Percentiles rank a stretch among this genome's conserved stretches.
These are phyloP conservation scores for Kewa caespitosa DNA, from an alignment of 179 eudicot genomes.

Conservation along the genomic window DNA sequence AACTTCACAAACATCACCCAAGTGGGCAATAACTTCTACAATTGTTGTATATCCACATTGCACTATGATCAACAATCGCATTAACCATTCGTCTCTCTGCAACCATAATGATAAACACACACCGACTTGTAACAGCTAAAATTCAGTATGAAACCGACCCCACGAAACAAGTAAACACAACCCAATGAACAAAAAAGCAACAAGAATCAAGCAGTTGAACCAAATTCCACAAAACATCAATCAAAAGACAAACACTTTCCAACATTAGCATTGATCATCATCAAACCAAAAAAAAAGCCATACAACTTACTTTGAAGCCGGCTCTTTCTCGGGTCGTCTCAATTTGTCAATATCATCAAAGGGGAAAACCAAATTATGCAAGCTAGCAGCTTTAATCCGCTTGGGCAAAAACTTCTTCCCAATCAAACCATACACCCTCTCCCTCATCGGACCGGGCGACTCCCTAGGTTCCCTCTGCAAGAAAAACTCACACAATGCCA, in stretches of 20 bases:
- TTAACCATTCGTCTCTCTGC: background rate
- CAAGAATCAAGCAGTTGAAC: background rate
- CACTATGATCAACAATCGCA: background rate
- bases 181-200: background rate
- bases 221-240: background rate
- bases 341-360: slow-evolving; percentile 76
- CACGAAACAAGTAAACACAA: background rate
- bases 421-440: slow-evolving; percentile 81
- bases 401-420: slow-evolving; percentile 85
- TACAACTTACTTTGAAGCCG: slow-evolving; percentile 78
- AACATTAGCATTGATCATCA: no score
- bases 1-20: no score
- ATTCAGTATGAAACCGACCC: background rate
- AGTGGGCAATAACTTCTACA: no score
- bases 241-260: no score
- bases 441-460: slow-evolving; percentile 96
- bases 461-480: slow-evolving; percentile 97
- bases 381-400: slow-evolving; percentile 88
- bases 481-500: slow-evolving; percentile 83
- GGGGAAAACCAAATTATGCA: slow-evolving; percentile 87
- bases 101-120: background rate
- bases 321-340: slow-evolving; percentile 67
- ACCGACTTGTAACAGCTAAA: background rate
- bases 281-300: background rate
- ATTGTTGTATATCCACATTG: no score